Evolutionary conservation across 1,284 basidiomycete species (phyloP).

Genomic region (Golubevia sp.): DNA sequence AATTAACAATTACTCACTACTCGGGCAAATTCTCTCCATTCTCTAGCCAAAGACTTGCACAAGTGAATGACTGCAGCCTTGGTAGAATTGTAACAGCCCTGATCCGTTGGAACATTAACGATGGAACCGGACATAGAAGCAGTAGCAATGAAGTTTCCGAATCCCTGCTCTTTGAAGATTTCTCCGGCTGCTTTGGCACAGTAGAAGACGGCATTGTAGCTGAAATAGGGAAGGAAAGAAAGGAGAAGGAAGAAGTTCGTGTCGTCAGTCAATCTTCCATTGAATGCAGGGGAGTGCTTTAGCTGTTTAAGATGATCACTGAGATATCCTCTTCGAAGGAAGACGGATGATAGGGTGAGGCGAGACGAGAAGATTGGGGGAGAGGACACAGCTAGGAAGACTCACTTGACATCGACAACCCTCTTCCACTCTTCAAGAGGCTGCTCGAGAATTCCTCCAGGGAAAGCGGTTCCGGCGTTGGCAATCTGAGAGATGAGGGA

Average conservation of each 20-base stretch:
- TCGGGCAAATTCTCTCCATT: conserved; percentile 46
- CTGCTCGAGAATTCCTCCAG: conserved; percentile 8
- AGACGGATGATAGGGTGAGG: too few species aligned
- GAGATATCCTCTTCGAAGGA: too few species aligned
- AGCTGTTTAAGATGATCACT: too few species aligned
- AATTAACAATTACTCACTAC: conserved; percentile 18
- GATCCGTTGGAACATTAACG: conserved; percentile 34
- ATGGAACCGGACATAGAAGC: conserved; percentile 42
- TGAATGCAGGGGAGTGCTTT: too few species aligned
- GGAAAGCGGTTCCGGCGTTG: too few species aligned
- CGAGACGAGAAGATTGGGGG: too few species aligned
- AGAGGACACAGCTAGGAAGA: too few species aligned
- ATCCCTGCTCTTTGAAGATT: conserved; percentile 45
- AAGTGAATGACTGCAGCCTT: conserved; percentile 48
- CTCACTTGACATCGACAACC: conserved; percentile 30
- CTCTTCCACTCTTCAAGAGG: conserved; percentile 35
- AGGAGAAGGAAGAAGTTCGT: too few species aligned
- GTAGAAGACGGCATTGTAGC: conserved; percentile 35
- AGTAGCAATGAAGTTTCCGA: conserved; percentile 50
- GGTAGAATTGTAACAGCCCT: conserved; percentile 30
- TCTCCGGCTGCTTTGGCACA: conserved; percentile 38
- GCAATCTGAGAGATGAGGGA: too few species aligned
- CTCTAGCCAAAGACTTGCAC: conserved; percentile 37
- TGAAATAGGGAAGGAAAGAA: too few species aligned
- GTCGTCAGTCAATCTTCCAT: too few species aligned